Conservation (phyloP, 805 yeast species). For the Metschnikowia kunwiensis region DNA sequence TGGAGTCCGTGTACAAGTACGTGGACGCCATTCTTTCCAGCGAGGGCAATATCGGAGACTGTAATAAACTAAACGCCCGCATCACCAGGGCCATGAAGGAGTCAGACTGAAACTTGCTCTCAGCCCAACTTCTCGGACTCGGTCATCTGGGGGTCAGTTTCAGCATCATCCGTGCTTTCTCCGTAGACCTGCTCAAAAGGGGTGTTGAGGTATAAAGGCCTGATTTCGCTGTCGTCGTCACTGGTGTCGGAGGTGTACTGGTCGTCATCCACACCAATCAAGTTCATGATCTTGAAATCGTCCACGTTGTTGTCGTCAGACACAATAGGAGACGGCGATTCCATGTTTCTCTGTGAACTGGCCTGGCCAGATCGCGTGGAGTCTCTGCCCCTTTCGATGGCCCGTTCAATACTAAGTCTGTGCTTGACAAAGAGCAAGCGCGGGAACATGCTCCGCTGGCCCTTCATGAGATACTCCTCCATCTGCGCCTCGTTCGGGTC, state of each 20-base stretch:
- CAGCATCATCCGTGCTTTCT: constrained; percentile 7
- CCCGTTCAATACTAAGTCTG: constrained; percentile 61
- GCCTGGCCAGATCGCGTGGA: constrained; percentile 1
- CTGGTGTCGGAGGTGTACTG: constrained; percentile 13
- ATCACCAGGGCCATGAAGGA: constrained; percentile 14
- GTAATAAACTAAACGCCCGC: constrained; percentile 26
- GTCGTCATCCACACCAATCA: constrained; percentile 6
- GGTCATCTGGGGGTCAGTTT: constrained; percentile 1
- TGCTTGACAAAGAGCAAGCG: constrained; percentile 62
- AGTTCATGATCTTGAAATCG: constrained; percentile 6
- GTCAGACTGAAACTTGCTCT: neutral
- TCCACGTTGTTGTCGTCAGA: constrained; percentile 12
- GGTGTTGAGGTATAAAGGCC: neutral
- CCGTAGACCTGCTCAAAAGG: constrained; percentile 3
- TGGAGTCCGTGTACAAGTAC: constrained; percentile 19
- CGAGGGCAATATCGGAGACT: constrained; percentile 25
- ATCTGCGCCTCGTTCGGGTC: constrained; percentile 65
- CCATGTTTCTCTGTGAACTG: constrained; percentile 1
- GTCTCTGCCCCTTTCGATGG: constrained; percentile 52
- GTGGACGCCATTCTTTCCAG: constrained; percentile 23
- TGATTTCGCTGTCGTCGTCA: constrained; percentile 5
- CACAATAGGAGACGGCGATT: constrained; percentile 11
- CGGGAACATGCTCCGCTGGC: constrained; percentile 66
- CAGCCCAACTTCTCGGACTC: neutral
- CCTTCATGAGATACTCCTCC: constrained; percentile 53